phyloP scores from a whole-genome alignment of 176 grass and related monocot genomes.

The Bonia amplexicaulis region DNA sequence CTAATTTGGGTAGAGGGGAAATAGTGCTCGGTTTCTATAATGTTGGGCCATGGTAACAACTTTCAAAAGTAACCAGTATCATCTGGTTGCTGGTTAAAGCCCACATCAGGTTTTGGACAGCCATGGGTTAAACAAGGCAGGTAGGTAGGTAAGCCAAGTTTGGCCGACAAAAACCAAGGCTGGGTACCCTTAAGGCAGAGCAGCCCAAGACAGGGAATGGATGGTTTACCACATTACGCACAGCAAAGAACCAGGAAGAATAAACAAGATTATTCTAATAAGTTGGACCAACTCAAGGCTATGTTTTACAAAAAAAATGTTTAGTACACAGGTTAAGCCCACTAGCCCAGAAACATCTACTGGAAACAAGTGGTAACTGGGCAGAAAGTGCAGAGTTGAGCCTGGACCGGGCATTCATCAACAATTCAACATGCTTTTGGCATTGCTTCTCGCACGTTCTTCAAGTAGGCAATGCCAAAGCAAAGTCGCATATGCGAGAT shows the following conservation, averaged over 20 bases:
- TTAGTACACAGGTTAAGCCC: not conserved
- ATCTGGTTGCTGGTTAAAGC: too few relatives aligned
- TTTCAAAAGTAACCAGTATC: not conserved
- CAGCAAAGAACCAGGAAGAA: too few relatives aligned
- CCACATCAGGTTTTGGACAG: too few relatives aligned
- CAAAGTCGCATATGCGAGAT: not conserved
- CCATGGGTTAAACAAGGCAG: too few relatives aligned
- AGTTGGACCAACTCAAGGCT: not conserved
- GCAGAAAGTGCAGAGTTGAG: not conserved
- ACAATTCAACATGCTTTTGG: not conserved
- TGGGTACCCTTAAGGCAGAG: too few relatives aligned
- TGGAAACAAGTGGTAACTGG: not conserved
- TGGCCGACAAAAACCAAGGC: too few relatives aligned
- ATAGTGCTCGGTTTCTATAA: not conserved
- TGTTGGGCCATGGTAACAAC: not conserved
- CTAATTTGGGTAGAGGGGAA: too few relatives aligned
- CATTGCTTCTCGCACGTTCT: not conserved
- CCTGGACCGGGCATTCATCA: not conserved
- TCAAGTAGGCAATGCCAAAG: slow-evolving; percentile 7
- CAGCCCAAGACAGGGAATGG: too few relatives aligned
- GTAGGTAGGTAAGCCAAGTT: too few relatives aligned
- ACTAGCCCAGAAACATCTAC: not conserved
- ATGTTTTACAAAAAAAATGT: not conserved
- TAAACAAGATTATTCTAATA: not conserved
- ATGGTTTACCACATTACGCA: too few relatives aligned